phyloP scores from a whole-genome alignment of 441 rosid genomes.

The Erysimum cheiri region DNA sequence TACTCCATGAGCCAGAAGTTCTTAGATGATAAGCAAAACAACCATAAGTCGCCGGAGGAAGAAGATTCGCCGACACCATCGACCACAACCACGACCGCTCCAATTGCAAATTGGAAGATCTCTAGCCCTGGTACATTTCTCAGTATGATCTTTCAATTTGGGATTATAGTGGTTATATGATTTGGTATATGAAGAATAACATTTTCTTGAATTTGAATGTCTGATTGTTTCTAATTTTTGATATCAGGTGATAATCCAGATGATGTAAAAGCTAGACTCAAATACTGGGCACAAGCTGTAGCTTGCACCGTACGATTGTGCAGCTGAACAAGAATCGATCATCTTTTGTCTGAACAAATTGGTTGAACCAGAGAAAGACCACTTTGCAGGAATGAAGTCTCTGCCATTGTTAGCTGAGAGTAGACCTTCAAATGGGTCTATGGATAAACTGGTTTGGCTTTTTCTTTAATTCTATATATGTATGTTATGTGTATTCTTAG shows the following conservation, averaged over 20 bases:
- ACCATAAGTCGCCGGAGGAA: constrained; percentile 51
- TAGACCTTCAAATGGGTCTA: constrained; percentile 30
- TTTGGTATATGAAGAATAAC: neutral
- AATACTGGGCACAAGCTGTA: constrained; percentile 95
- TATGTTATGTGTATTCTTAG: constrained; percentile 4
- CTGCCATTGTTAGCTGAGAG: constrained; percentile 40
- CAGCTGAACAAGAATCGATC: constrained; percentile 53
- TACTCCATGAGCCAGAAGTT: constrained; percentile 90
- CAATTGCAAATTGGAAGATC: constrained; percentile 89
- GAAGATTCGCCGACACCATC: constrained; percentile 40
- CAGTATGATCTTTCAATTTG: too few relatives aligned
- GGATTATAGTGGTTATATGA: too few relatives aligned
- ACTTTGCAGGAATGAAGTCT: constrained; percentile 41
- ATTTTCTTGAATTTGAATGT: neutral
- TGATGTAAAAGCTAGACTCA: constrained; percentile 92
- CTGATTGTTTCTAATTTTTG: neutral
- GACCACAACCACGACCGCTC: constrained; percentile 44
- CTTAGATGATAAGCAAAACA: constrained; percentile 59
- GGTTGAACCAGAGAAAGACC: constrained; percentile 4
- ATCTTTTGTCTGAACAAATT: constrained; percentile 18
- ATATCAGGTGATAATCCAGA: constrained; percentile 86
- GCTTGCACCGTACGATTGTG: constrained; percentile 89
- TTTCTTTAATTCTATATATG: constrained; percentile 9
- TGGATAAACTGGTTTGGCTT: constrained; percentile 35
- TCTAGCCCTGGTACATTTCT: constrained; percentile 77